Evolutionary conservation across 495 filamentous ascomycete genomes (phyloP).

Genomic region (Trypethelium eluteriae): DNA sequence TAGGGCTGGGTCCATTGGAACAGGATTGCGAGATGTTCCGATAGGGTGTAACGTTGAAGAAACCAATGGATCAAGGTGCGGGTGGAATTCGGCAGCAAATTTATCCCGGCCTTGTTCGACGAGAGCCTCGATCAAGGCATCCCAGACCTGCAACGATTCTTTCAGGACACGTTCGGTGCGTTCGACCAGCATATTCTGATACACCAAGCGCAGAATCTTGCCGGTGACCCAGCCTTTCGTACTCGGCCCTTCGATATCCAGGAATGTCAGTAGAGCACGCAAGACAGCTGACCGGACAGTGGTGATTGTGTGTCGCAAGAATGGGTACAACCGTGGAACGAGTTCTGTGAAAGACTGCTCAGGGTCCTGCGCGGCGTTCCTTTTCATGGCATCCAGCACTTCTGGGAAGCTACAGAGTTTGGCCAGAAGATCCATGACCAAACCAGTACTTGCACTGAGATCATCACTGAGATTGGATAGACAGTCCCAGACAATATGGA

Average conservation of each 20-base stretch:
- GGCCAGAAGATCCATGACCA: constrained; percentile 93
- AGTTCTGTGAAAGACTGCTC: constrained; percentile 84
- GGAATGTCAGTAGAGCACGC: constrained; percentile 84
- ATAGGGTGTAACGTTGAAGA: constrained; percentile 79
- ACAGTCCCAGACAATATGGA: constrained; percentile 95
- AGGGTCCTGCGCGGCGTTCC: constrained; percentile 71
- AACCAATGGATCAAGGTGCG: constrained; percentile 69
- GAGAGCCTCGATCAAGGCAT: constrained; percentile 62
- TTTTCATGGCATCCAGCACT: constrained; percentile 89
- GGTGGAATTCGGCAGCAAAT: constrained; percentile 57
- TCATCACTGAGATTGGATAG: constrained; percentile 92
- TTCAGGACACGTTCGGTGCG: constrained; percentile 70
- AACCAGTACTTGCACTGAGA: constrained; percentile 91
- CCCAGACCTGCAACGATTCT: constrained; percentile 81
- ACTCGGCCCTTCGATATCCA: constrained; percentile 71
- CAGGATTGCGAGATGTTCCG: constrained; percentile 77
- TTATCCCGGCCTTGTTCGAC: constrained; percentile 46
- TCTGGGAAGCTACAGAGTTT: constrained; percentile 91
- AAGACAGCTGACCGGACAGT: constrained; percentile 89
- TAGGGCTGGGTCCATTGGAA: constrained; percentile 78
- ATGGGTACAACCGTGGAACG: constrained; percentile 90
- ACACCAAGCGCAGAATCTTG: constrained; percentile 77
- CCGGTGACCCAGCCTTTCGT: constrained; percentile 90
- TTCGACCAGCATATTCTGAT: constrained; percentile 92
- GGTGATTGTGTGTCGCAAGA: constrained; percentile 93